These are phyloP conservation scores for Auricularia sp. DNA, from an alignment of 768 basidiomycete species.

Conservation along the genomic window DNA sequence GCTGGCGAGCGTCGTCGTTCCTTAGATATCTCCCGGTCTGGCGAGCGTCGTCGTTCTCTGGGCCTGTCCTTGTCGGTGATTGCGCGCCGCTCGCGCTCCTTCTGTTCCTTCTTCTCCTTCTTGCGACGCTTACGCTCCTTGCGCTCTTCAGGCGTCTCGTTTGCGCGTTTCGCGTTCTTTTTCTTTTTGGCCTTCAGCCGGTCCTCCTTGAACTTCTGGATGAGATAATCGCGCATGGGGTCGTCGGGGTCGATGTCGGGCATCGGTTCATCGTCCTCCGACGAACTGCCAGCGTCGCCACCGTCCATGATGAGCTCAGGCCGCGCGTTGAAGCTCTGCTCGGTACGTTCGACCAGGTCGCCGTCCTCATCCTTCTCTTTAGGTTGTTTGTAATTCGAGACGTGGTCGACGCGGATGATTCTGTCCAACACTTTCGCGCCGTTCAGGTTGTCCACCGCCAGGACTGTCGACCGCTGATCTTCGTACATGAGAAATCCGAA, in stretches of 20 bases:
- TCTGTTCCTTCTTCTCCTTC: slow-evolving; percentile 55
- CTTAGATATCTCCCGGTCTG: no score
- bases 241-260: slow-evolving; percentile 86
- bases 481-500: slow-evolving; percentile 99
- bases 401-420: slow-evolving; percentile 86
- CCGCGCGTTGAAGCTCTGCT: slow-evolving; percentile 78
- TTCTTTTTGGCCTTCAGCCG: slow-evolving; percentile 55
- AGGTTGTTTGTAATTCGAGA: slow-evolving; percentile 84
- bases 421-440: slow-evolving; percentile 81
- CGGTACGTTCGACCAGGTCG: slow-evolving; percentile 76
- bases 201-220: slow-evolving; percentile 63
- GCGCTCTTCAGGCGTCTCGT: slow-evolving; percentile 74
- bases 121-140: slow-evolving; percentile 65
- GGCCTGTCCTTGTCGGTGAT: no score
- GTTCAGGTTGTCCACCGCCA: slow-evolving; percentile 98
- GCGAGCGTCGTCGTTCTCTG: no score
- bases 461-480: slow-evolving; percentile 89
- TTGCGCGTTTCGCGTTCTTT: slow-evolving; percentile 50
- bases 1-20: no score
- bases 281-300: slow-evolving; percentile 51
- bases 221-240: slow-evolving; percentile 91
- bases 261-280: slow-evolving; percentile 36
- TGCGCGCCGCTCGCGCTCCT: slow-evolving; percentile 16
- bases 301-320: slow-evolving; percentile 57
- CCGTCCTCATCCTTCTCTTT: slow-evolving; percentile 69